Evolutionary conservation across 768 basidiomycete species (phyloP), one percentile per base, ranked within the genome.

Genomic region (Mycena belliarum): DNA sequence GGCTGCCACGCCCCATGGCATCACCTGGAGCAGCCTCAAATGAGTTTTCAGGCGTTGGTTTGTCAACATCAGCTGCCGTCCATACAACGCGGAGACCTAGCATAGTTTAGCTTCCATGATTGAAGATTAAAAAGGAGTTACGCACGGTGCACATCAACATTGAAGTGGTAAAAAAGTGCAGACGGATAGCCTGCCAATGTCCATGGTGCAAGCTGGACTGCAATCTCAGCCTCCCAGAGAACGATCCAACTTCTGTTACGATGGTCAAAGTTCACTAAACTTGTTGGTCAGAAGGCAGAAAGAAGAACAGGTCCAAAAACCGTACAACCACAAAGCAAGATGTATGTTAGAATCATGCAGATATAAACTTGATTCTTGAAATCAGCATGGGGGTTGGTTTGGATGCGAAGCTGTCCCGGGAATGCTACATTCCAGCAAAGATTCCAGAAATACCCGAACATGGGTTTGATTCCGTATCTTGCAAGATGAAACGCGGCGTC

Each of bases 381-480:
- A 21, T 52, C 51, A 1, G 42, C 51, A 16, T 52, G 51, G 2
- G 51, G 51, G 1, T 26, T 35, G 51, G 0, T 32, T 32, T 0
- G 29, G 14, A 32, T 14, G 29, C 29, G 7, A 32, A 32, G 29
- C 25, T 65, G 55, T 1, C 59, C 63, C 3, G 35, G 45, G 25
- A 58, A 57, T 10, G 47, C 37, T 8, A 61, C 63, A 42, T 72
- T 73, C n/a, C 70, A 29, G 47, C 71, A 72, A 21, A 69, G 63
- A 38, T 70, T 71, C 61, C 64, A 72, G 28, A 68, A 72, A 0
- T 67, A 48, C 1, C 66, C 70, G 51, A 68, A 71, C 14, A 57
- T n/a, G 0, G 64, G 63, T 6, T 62, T 24, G 12, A 70, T 66
- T 0, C 55, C 52, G 24, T 70, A 50, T 21, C 37, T 38, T 15